Evolutionary conservation across 1,139 yeast species (phyloP), one percentile per base, ranked within the genome.

Genomic region (Sporopachydermia cereana): DNA sequence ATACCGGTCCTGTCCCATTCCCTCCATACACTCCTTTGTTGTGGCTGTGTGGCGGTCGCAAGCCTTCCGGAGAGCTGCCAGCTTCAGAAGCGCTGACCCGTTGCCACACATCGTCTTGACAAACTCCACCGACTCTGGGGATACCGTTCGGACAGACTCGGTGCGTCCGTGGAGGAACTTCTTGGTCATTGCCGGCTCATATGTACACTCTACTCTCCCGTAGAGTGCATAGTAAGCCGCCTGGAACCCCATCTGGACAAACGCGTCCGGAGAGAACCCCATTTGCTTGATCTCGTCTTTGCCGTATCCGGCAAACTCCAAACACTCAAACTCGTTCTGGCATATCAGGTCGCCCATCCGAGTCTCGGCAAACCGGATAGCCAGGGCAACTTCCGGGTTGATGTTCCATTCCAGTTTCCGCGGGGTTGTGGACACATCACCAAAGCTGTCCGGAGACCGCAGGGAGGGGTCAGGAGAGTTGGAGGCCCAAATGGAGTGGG

Each of bases 171-270:
- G 79, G 49, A 67, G 68, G 60, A 80, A 83, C 51, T 69, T 69
- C 50, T 91, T 67, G 1, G 89, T 82, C 7, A 86, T 77, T 14
- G 82, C 76, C 1, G 89, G 89, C 57, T 83, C 93, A 48, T 79
- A 67, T 1, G 85, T 72, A 47, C 81, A 77, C 4, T 76, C 76
- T 57, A 79, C 65, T 53, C 71, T 76, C 2, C 93, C 93, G 53
- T 83, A 83, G 31, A 83, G 60, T 0, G 88, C 81, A 60, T 79
- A 82, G 57, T 80, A 77, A 1, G 89, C 76, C 36, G 82, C 71
- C 58, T 82, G 91, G 49, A 82, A 66, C 36, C 81, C 73, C 31
- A 81, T 61, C 58, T 83, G 93, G 44, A 82, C 63, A 58, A 81
- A 66, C 0, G 86, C 77, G 62, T 83, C 91, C 1, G 79, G 64